Evolutionary conservation across 768 basidiomycete species (phyloP), one percentile per base, ranked within the genome.

Genomic region (Imleria badia): DNA sequence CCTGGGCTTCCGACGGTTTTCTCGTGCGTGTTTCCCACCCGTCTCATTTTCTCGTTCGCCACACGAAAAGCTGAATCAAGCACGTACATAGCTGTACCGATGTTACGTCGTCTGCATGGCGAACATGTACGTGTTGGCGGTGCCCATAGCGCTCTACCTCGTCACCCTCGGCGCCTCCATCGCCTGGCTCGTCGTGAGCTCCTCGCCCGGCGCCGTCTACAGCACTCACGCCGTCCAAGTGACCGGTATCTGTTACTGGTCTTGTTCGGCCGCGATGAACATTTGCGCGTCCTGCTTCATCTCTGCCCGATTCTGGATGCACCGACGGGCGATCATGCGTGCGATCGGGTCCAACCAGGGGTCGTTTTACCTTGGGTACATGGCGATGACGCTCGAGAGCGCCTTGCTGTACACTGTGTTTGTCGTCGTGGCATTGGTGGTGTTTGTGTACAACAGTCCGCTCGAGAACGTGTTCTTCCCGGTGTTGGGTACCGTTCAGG

Each of bases 311-410:
- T 54, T 66, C 11, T 61, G 43, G 59, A 52, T 67, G 38, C 55
- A 67, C 22, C 48, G 62, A 7, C 65, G 38, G 1, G 46, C 62
- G 0, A 36, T 65, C 46, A 39, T 53, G 1, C 31, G 14, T 2
- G 57, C 63, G 0, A 14, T 59, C 44, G 62, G 62, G 2, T 39
- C 49, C 0, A 50, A 40, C 1, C 62, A 62, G 9, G 65, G 60
- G 2, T 17, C 47, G 19, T 65, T 66, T 19, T 65, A 67, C 34
- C 41, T 66, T 35, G 30, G 53, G 3, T 66, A 62, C n/a, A 62
- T 67, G 62, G 53, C 63, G 2, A 62, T 66, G 66, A 62, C 62
- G 20, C 60, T 66, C 41, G 65, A 66, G 51, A 65, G 65, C 51
- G 65, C 65, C 0, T 0, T 51, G 44, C 30, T 66, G 31, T 66